These are phyloP conservation scores for Colletotrichum salicis DNA, from an alignment of 2,329 filamentous ascomycete species.

Conservation along the genomic window DNA sequence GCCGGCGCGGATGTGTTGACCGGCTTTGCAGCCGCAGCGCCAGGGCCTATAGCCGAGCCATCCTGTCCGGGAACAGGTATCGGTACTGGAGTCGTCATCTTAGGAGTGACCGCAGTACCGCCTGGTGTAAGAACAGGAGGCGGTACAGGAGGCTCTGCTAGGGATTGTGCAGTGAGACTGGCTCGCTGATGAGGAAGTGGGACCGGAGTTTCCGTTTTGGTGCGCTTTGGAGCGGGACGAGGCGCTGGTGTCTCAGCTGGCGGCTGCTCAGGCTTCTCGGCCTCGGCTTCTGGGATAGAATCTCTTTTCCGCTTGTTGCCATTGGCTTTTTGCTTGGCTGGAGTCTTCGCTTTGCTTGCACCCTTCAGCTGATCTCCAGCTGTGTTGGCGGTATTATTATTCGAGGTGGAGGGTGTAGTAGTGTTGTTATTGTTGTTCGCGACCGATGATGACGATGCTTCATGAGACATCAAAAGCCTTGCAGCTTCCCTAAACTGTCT, in stretches of 20 bases:
- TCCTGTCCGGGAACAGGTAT: slow-evolving; percentile 38
- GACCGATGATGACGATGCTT: slow-evolving; percentile 37
- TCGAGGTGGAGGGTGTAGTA: not conserved
- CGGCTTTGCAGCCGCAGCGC: slow-evolving; percentile 9
- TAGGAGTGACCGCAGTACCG: slow-evolving; percentile 33
- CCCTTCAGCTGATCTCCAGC: slow-evolving; percentile 45
- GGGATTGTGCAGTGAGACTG: slow-evolving; percentile 38
- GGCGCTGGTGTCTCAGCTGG: slow-evolving; percentile 39
- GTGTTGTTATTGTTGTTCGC: slow-evolving; percentile 36
- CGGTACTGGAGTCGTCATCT: slow-evolving; percentile 48
- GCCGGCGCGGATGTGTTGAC: slow-evolving; percentile 26
- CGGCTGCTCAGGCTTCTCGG: slow-evolving; percentile 42
- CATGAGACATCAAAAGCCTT: slow-evolving; percentile 54
- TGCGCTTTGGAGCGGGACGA: slow-evolving; percentile 60
- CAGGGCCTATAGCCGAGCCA: slow-evolving; percentile 1
- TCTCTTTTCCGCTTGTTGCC: slow-evolving; percentile 63
- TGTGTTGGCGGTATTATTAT: not conserved
- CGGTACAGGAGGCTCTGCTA: slow-evolving; percentile 33
- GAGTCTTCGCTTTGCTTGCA: slow-evolving; percentile 43
- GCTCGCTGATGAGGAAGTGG: slow-evolving; percentile 55
- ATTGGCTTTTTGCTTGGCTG: slow-evolving; percentile 40
- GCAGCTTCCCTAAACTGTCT: slow-evolving; percentile 63
- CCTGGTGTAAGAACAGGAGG: slow-evolving; percentile 47
- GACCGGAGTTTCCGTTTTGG: slow-evolving; percentile 68
- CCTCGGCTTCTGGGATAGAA: slow-evolving; percentile 42